Base-by-base conservation (phyloP, 352 stramenopile species). In the Phytophthora constricta region DNA sequence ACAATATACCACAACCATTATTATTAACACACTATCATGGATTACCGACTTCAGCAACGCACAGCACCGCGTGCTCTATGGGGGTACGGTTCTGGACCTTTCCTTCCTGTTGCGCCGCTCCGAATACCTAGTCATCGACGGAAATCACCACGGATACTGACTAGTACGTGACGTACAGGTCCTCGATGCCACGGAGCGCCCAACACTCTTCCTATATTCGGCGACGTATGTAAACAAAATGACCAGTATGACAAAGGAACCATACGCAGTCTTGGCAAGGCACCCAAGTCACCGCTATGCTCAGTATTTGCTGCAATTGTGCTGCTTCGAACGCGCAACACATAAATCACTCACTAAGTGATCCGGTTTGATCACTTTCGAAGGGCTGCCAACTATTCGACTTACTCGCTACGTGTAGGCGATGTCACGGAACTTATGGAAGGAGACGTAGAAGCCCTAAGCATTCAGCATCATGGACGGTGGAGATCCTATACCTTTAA, bases 121-220 rank as follows among this genome's bases (percentile, higher is more conserved):
- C 22, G 51, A 58, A 11, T 58, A 50, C n/a, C 11, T 60, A 34
- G 25, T n/a, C 1, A 39, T 60, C n/a, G 4, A 60, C 2, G 53
- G 11, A 28, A 11, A 1, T 5, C 27, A 39, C 10, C n/a, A 43
- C 3, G 17, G 14, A 4, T 43, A 60, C 17, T 27, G 20, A 5
- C 23, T 60, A 34, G 52, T 51, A 26, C 46, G 27, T 7, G 53
- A 60, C 16, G 13, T 52, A 11, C 37, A 45, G 5, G 37, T 45
- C 4, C 37, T 45, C 4, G 37, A 16, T 13, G 31, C 31, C 4
- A n/a, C 5, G 4, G 37, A 20, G 9, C 37, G 17, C 4, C 37
- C 37, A 7, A 45, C 37, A 13, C 17, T 45, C 7, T 20, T 19
- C 5, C 5, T 45, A 5, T n/a, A 45, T 5, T 45, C 37, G 17